Conservation (phyloP, 1,284 basidiomycete species). For the Pseudozyma sp. region DNA sequence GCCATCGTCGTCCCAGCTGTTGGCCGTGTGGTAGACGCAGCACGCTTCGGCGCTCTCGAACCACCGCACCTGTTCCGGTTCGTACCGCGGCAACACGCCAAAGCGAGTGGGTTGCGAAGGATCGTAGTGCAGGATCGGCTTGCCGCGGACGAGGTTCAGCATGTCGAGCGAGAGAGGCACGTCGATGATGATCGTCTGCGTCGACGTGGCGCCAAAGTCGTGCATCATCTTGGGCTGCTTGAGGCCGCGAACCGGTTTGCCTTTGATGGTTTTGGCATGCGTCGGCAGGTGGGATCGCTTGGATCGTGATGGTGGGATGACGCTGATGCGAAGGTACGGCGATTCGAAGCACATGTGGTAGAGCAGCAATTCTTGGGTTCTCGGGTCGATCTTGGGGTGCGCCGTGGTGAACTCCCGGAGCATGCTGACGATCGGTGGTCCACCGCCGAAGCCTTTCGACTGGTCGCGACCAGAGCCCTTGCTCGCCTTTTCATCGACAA, state of each 20-base stretch:
- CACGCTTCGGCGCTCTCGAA: constrained; percentile 70
- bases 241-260: constrained; percentile 55
- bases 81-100: constrained; percentile 71
- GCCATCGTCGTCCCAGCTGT: constrained; percentile 70
- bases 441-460: constrained; percentile 38
- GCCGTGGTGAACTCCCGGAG: constrained; percentile 72
- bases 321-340: constrained; percentile 71
- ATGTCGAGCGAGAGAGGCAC: constrained; percentile 72
- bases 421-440: constrained; percentile 53
- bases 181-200: constrained; percentile 71
- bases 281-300: not conserved
- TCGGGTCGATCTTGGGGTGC: constrained; percentile 71
- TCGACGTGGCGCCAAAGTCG: constrained; percentile 71
- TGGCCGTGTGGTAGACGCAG: constrained; percentile 72
- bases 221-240: constrained; percentile 71
- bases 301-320: constrained; percentile 65
- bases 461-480: not conserved
- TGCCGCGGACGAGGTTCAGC: constrained; percentile 70
- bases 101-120: constrained; percentile 70
- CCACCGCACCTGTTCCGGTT: constrained; percentile 67
- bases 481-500: not conserved
- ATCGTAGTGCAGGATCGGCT: constrained; percentile 71
- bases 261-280: constrained; percentile 40
- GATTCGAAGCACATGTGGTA: constrained; percentile 71
- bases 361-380: constrained; percentile 71